These are phyloP conservation scores for Halophytophthora batemanensis DNA, from an alignment of 352 stramenopile species.

Conservation along the genomic window DNA sequence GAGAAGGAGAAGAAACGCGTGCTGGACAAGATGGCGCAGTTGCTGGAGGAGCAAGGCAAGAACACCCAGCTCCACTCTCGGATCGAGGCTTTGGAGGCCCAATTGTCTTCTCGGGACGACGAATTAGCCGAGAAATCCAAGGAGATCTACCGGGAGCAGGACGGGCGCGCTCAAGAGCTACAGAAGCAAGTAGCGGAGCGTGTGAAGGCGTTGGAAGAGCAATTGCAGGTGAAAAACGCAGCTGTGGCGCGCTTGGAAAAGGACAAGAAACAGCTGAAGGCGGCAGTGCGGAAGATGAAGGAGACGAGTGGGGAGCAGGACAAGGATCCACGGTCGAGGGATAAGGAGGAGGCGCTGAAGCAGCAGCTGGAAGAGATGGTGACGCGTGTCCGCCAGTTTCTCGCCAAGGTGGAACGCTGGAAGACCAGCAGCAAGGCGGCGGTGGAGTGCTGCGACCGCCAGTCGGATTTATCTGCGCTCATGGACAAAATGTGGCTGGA, in stretches of 20 bases:
- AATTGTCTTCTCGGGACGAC: slow-evolving; percentile 27
- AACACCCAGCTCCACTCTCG: slow-evolving; percentile 50
- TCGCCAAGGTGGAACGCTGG: slow-evolving; percentile 48
- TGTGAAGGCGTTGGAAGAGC: slow-evolving; percentile 25
- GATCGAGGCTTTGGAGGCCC: slow-evolving; percentile 34
- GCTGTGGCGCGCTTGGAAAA: slow-evolving; percentile 27
- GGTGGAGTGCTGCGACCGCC: slow-evolving; percentile 30
- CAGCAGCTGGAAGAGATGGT: slow-evolving; percentile 40
- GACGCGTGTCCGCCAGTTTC: slow-evolving; percentile 40
- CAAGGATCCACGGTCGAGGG: slow-evolving; percentile 4
- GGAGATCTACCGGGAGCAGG: slow-evolving; percentile 14
- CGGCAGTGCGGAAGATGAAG: slow-evolving; percentile 23
- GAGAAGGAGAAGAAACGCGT: slow-evolving; percentile 70
- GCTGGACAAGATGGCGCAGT: slow-evolving; percentile 62
- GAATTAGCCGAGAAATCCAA: slow-evolving; percentile 17
- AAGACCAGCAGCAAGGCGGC: slow-evolving; percentile 46
- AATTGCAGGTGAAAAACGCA: slow-evolving; percentile 31
- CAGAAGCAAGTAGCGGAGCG: slow-evolving; percentile 27
- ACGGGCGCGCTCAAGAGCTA: slow-evolving; percentile 12
- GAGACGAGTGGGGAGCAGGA: slow-evolving; percentile 2
- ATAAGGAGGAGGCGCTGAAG: slow-evolving; percentile 14
- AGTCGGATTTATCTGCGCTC: slow-evolving; percentile 27
- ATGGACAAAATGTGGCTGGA: slow-evolving; percentile 50
- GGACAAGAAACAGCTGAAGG: slow-evolving; percentile 36
- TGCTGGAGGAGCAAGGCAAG: slow-evolving; percentile 66